Base-by-base conservation (phyloP, 1,284 basidiomycete genomes). In the Leucoagaricus sp. region DNA sequence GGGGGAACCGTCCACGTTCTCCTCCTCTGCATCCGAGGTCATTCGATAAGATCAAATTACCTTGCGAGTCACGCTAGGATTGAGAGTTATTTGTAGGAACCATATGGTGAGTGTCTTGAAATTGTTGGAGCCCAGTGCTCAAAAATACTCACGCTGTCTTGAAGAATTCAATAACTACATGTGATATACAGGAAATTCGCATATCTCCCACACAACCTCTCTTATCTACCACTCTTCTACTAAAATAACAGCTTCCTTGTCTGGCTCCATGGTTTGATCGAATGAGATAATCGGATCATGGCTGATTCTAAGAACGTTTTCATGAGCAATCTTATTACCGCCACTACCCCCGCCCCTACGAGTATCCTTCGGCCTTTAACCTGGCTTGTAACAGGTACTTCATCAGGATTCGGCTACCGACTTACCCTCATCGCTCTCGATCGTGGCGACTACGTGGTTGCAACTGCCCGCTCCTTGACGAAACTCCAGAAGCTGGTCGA, bases 341-440 rank as follows among this genome's bases (percentile, higher is more conserved):
- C 15, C 13, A 13, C 29, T 26, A 26, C 8, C 23, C 15, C 21
- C 38, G 19, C 7, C 38, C 10, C 38, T 3, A 6, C 10, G 6
- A 19, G 38, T 5, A 41, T 5, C 19, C 6, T 6, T 13, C 13
- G 26, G 4, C 26, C 23, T 10, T 10, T 48, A 3, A 48, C 46
- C 29, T 51, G 49, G 49, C 15, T 51, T 15, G 41, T 51, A 38
- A 49, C 58, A 86, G 84, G 84, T 36, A 80, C 82, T 25, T 82
- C 83, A 2, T 82, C 83, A 21, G 85, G 85, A 31, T 81, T 86
- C 59, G 84, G 85, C 10, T 77, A 75, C 60, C 78, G 79, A 38
- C 72, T 87, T 9, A 80, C 80, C 19, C 62, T 64, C 13, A 70
- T 73, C 25, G 79, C 72, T 2, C 72, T 85, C 29, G 71, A 72